A percentile compares a stretch with the other conserved stretches of the same genome.
Evolutionary conservation across 139 green algal species (phyloP).

Genomic region (Haematococcus lacustris): DNA sequence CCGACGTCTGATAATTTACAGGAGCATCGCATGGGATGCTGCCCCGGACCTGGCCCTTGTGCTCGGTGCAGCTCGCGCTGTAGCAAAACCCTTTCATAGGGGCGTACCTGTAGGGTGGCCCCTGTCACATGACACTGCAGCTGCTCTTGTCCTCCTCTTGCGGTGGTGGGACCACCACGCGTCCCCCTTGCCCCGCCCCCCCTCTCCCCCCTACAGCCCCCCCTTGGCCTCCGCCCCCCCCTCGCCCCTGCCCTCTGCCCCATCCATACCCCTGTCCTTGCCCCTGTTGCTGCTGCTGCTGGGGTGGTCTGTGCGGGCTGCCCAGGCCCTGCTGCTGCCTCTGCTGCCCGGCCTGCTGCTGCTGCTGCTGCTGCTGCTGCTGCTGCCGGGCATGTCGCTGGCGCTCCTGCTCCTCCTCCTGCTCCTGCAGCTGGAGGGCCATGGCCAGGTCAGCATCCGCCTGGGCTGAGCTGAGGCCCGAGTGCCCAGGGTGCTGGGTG

Average conservation of each 20-base stretch:
- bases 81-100: too few relatives aligned
- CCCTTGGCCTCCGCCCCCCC: not conserved
- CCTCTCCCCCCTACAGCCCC: not conserved
- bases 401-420: not conserved
- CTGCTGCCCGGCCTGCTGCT: not conserved
- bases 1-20: too few relatives aligned
- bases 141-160: not conserved
- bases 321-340: not conserved
- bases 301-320: not conserved
- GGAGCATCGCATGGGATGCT: too few relatives aligned
- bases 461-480: not conserved
- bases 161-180: not conserved
- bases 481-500: not conserved
- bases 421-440: constrained; percentile 2
- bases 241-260: too few relatives aligned
- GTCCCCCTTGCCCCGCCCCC: not conserved
- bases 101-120: too few relatives aligned
- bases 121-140: constrained; percentile 1
- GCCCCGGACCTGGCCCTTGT: too few relatives aligned
- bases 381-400: not conserved
- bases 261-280: not conserved
- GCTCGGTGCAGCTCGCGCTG: too few relatives aligned
- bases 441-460: constrained; percentile 1
- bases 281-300: not conserved
- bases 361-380: not conserved